Base-by-base conservation (phyloP, 257 asterid species). In the Nicotiana benthamiana region DNA sequence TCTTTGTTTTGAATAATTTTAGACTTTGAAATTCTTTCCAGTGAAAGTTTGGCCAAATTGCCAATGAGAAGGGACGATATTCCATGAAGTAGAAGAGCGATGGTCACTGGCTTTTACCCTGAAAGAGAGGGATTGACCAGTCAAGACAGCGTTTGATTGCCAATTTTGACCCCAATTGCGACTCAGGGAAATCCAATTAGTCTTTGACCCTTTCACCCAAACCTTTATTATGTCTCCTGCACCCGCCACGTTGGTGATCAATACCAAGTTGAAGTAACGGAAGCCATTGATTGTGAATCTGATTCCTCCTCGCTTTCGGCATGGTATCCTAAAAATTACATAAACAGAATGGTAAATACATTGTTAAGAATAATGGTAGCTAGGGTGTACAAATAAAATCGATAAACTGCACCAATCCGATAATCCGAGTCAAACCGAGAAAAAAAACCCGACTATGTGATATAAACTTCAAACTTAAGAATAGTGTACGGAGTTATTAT, bases 161-260 rank as follows among this genome's bases (percentile, higher is more conserved):
- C 87, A 84, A 79, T 84, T 84, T 64, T 84, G 87, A 7, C 87
- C 87, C 87, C 87, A 84, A 16, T 84, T 84, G 16, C 85, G 70
- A 46, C 83, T 84, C 80, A 84, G 62, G 18, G 46, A 27, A 22
- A 84, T 84, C 87, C 87, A 84, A 11, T 75, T 75, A 10, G 85
- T 84, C 72, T 59, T 84, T 0, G 87, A 61, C 17, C 85, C 83
- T 51, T 84, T 84, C 15, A 84, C 80, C 87, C 85, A 84, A 10
- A 84, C 84, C 53, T 81, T 62, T 17, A 48, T 43, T 9, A 84
- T 43, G 18, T 84, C 85, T 20, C 87, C 87, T 40, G 85, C 87
- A 52, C 85, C 87, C 3, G 83, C 87, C 24, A 84, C 87, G 64
- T 84, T 84, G 20, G 79, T 72, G 60, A 84, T 61, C 79, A 82